Evolutionary conservation across 345 rosid species (phyloP), one percentile per base, ranked within the genome.

Genomic region (Gossypium anomalum): DNA sequence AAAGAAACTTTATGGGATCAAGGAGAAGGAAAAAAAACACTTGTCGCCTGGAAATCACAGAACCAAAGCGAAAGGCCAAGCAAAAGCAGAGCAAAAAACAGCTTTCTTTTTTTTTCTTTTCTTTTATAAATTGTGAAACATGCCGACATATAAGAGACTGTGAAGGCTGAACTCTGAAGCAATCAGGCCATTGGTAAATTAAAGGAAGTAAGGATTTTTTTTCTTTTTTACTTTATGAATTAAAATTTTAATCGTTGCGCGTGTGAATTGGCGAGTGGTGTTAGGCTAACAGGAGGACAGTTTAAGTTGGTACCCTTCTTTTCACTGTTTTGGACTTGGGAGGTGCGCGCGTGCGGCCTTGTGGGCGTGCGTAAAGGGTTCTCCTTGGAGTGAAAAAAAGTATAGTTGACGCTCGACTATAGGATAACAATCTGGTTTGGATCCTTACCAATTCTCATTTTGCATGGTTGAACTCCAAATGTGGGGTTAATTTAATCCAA

Each of bases 41-140:
- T 88, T 87, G 94, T 89, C 87, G 89, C 87, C 80, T 86, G 88
- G 83, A 85, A 86, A 86, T 81, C 90, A 88, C 91, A 88, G 83
- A 83, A 80, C 38, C 64, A 59, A 12, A 59, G 38, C 64, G 81
- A 20, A 69, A 82, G 81, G 81, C 63, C 1, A 20, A 23, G 63
- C 63, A 12, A 58, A 57, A 47, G 51, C 79, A 81, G 80, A 82
- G 83, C 80, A 61, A 76, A 83, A 84, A 82, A 81, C 78, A 79
- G 89, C 79, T 86, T 83, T 81, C 85, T 67, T 82, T 67, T 73
- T 75, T 76, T 74, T 58, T 67, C 74, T 74, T 72, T 85, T 44
- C 82, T 68, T 59, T 84, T 23, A 59, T 59, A 59, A 59, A 23
- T 59, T 25, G 17, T 12, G 64, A 59, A 59, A 59, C 64, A 25